phyloP scores from a whole-genome alignment of 2,329 filamentous ascomycete genomes.

The Beauveria sp. region DNA sequence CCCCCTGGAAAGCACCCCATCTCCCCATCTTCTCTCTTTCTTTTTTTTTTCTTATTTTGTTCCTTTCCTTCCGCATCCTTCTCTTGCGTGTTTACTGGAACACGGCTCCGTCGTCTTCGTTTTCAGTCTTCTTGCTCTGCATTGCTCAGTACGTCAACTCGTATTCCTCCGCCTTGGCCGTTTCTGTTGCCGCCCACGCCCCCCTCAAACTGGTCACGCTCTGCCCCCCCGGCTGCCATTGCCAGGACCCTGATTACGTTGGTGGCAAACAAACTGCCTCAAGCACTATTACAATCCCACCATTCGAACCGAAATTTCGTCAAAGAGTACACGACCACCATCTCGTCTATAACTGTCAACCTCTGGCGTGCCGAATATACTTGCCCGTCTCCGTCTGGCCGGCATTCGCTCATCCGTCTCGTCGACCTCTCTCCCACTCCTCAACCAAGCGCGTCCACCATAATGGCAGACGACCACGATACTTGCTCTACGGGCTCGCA shows the following conservation, averaged over 20 bases:
- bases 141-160: background rate
- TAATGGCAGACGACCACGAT: constrained; percentile 18
- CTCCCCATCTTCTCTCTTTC: background rate
- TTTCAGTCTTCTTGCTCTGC: background rate
- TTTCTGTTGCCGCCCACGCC: background rate
- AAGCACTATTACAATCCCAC: background rate
- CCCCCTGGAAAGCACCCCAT: background rate
- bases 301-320: background rate
- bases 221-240: background rate
- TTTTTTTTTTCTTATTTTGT: background rate
- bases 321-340: background rate
- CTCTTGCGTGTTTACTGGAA: background rate
- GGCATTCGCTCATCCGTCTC: background rate
- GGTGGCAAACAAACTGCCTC: constrained; percentile 8
- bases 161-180: background rate
- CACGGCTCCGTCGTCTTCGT: background rate
- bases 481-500: constrained; percentile 16
- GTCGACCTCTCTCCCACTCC: background rate
- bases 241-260: constrained; percentile 10
- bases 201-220: constrained; percentile 1
- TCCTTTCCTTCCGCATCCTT: background rate
- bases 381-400: background rate
- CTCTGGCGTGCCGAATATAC: background rate
- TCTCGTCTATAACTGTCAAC: background rate
- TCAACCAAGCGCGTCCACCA: background rate